Percentiles rank a stretch among this genome's conserved stretches.
phyloP scores from a whole-genome alignment of 805 yeast genomes.

The Yamadazyma insecticola region DNA sequence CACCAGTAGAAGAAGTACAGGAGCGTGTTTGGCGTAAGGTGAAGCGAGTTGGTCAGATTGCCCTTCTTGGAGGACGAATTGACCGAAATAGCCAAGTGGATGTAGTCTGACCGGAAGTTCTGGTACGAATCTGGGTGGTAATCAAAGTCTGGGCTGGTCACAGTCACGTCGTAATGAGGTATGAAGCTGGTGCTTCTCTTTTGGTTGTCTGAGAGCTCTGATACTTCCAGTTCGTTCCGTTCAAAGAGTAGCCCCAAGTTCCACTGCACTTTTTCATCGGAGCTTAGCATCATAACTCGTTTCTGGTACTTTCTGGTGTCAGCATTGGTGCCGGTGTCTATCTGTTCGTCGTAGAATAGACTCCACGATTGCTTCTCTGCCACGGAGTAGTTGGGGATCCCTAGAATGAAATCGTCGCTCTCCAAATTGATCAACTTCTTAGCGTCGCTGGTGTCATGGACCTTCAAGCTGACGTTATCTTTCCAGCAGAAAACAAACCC shows the following conservation, averaged over 20 bases:
- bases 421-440: slow-evolving; percentile 49
- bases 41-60: slow-evolving; percentile 29
- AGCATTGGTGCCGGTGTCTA: slow-evolving; percentile 14
- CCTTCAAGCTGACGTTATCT: slow-evolving; percentile 43
- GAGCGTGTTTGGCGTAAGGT: slow-evolving; percentile 36
- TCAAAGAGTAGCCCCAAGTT: slow-evolving; percentile 71
- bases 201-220: slow-evolving; percentile 28
- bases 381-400: slow-evolving; percentile 47
- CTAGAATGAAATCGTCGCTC: slow-evolving; percentile 54
- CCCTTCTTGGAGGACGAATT: slow-evolving; percentile 27
- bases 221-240: slow-evolving; percentile 38
- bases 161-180: slow-evolving; percentile 61
- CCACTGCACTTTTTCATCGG: slow-evolving; percentile 70
- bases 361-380: slow-evolving; percentile 35
- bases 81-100: slow-evolving; percentile 51
- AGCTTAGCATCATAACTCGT: slow-evolving; percentile 49
- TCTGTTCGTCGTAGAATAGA: slow-evolving; percentile 23
- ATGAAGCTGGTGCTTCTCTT: slow-evolving; percentile 45
- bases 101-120: slow-evolving; percentile 76
- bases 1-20: slow-evolving; percentile 41
- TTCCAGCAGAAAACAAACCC: slow-evolving; percentile 67
- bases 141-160: slow-evolving; percentile 54
- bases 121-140: slow-evolving; percentile 71
- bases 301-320: slow-evolving; percentile 33
- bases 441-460: slow-evolving; percentile 48